phyloP scores from a whole-genome alignment of 768 basidiomycete genomes.

The Suillus clintonianus region DNA sequence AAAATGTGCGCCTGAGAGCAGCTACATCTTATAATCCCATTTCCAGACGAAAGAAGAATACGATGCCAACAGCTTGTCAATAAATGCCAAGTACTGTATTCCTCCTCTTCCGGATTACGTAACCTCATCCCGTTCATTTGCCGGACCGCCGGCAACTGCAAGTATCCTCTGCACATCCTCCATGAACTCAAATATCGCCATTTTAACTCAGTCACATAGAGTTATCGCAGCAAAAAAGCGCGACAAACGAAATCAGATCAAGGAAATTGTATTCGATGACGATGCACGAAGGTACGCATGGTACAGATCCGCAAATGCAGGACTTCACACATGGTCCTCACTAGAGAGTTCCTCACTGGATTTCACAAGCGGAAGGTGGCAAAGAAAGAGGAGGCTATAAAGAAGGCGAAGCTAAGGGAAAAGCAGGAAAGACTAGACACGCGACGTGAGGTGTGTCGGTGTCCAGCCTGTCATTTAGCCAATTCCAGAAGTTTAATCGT shows the following conservation, averaged over 20 bases:
- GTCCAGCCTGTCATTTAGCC: constrained; percentile 13
- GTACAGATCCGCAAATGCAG: background rate
- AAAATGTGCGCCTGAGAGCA: constrained; percentile 36
- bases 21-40: constrained; percentile 28
- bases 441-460: constrained; percentile 69
- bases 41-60: constrained; percentile 8
- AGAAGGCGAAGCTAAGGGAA: constrained; percentile 74
- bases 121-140: constrained; percentile 2
- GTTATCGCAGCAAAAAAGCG: constrained; percentile 69
- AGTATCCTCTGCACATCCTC: constrained; percentile 10
- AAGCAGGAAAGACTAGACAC: constrained; percentile 73
- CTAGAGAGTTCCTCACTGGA: constrained; percentile 88
- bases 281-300: constrained; percentile 67
- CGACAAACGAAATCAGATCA: constrained; percentile 66
- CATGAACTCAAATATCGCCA: constrained; percentile 49
- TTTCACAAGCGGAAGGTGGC: constrained; percentile 92
- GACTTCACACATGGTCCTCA: constrained; percentile 1
- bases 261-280: constrained; percentile 86
- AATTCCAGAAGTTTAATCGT: constrained; percentile 12
- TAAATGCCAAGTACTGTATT: constrained; percentile 11
- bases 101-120: constrained; percentile 12
- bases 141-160: constrained; percentile 16
- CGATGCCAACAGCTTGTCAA: constrained; percentile 11
- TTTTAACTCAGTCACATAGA: constrained; percentile 64
- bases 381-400: constrained; percentile 75